A percentile compares a stretch with the other conserved stretches of the same genome.
These are phyloP conservation scores for Globisporangium nagaii DNA, from an alignment of 352 stramenopile species.

Conservation along the genomic window DNA sequence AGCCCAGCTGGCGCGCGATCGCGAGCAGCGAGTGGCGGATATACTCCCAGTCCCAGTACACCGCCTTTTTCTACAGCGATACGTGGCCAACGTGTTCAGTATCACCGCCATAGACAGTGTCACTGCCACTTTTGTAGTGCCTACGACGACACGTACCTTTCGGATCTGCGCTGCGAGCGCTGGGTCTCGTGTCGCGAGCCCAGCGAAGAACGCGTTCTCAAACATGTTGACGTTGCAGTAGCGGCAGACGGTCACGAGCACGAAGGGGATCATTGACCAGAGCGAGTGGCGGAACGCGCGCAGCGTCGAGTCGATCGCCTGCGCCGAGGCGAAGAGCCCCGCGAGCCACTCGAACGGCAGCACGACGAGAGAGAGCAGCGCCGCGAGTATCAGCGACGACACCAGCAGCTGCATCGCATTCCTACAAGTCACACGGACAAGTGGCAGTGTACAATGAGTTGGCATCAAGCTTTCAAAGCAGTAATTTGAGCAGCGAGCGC, in stretches of 20 bases:
- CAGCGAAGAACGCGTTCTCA: slow-evolving; percentile 71
- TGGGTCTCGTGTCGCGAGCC: slow-evolving; percentile 33
- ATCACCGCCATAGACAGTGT: not conserved
- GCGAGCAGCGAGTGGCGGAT: slow-evolving; percentile 42
- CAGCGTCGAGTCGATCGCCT: slow-evolving; percentile 41
- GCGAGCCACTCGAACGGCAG: slow-evolving; percentile 60
- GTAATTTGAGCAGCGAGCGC: slow-evolving; percentile 8
- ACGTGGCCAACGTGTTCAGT: not conserved
- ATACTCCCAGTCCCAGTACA: slow-evolving; percentile 78
- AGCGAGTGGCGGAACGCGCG: slow-evolving; percentile 46
- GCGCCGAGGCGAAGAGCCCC: slow-evolving; percentile 25
- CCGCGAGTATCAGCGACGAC: slow-evolving; percentile 47
- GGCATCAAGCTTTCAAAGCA: too few relatives aligned
- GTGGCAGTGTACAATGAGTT: slow-evolving; percentile 4
- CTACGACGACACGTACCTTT: slow-evolving; percentile 24
- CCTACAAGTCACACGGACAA: slow-evolving; percentile 16
- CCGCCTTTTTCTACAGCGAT: slow-evolving; percentile 34
- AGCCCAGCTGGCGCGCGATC: slow-evolving; percentile 36
- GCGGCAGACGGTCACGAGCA: slow-evolving; percentile 47
- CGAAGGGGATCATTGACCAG: slow-evolving; percentile 46
- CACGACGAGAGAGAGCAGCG: slow-evolving; percentile 36
- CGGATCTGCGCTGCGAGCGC: slow-evolving; percentile 33
- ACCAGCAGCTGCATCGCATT: slow-evolving; percentile 44
- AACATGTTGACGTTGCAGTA: slow-evolving; percentile 59
- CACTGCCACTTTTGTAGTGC: too few relatives aligned